Conservation (phyloP, 805 yeast genomes). For the Yarrowia keelungensis region DNA sequence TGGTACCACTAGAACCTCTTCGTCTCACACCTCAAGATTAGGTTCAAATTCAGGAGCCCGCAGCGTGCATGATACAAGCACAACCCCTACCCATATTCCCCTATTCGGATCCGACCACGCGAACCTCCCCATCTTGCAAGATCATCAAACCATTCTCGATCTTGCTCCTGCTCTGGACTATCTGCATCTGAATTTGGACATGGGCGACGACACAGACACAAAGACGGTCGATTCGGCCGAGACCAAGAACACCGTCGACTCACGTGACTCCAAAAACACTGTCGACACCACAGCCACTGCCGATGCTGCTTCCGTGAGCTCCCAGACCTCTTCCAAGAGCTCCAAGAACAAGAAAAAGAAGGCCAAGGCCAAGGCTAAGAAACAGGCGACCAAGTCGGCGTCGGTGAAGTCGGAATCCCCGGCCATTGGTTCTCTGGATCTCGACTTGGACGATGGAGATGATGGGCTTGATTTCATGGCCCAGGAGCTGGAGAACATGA, state of each 20-base stretch:
- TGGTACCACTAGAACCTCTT: not conserved
- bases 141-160: not conserved
- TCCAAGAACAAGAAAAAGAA: constrained; percentile 19
- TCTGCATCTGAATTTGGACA: constrained; percentile 11
- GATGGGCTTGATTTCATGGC: constrained; percentile 36
- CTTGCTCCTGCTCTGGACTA: constrained; percentile 26
- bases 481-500: constrained; percentile 36
- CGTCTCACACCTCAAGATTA: not conserved
- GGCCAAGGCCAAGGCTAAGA: constrained; percentile 15
- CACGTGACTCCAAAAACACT: not conserved
- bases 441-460: constrained; percentile 5
- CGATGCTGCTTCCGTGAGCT: not conserved
- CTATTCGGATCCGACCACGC: constrained; percentile 27
- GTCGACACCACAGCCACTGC: not conserved
- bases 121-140: not conserved
- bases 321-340: not conserved
- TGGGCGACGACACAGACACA: constrained; percentile 15
- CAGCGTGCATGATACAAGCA: constrained; percentile 12
- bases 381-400: not conserved
- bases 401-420: not conserved
- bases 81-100: constrained; percentile 22
- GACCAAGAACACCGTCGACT: constrained; percentile 3
- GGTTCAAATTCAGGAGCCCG: constrained; percentile 35
- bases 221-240: constrained; percentile 15
- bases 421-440: not conserved